Percentiles rank a stretch among this genome's conserved stretches.
Evolutionary conservation across 805 yeast species (phyloP).

Genomic region (Kregervanrija delftensis): DNA sequence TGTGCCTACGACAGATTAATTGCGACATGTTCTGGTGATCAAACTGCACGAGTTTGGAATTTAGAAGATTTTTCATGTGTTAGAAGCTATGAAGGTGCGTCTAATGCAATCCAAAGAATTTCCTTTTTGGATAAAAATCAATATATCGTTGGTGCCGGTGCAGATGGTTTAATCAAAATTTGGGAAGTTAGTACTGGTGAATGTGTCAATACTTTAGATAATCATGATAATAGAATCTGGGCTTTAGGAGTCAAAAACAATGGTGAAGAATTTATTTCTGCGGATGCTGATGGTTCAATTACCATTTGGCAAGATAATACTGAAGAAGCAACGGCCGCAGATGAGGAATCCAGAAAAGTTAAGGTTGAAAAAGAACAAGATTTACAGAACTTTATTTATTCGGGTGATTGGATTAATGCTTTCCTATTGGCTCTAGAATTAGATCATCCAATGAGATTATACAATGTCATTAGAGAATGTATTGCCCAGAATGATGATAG

Average conservation of each 20-base stretch:
- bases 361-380: conserved; percentile 85
- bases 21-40: conserved; percentile 85
- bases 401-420: conserved; percentile 83
- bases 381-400: conserved; percentile 62
- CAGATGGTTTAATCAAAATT: conserved; percentile 87
- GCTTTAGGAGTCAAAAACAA: conserved; percentile 62
- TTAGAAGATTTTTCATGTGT: conserved; percentile 67
- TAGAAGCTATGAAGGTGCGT: conserved; percentile 88
- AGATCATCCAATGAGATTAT: conserved; percentile 85
- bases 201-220: conserved; percentile 75
- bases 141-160: conserved; percentile 76
- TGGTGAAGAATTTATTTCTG: conserved; percentile 68
- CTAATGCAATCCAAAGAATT: conserved; percentile 85
- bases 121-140: conserved; percentile 59
- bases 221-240: conserved; percentile 94
- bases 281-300: conserved; percentile 93
- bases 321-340: conserved; percentile 54
- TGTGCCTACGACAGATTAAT: conserved; percentile 71
- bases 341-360: conserved; percentile 45
- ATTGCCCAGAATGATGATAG: conserved; percentile 43
- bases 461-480: conserved; percentile 64
- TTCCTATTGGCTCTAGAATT: conserved; percentile 77
- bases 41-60: conserved; percentile 81
- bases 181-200: conserved; percentile 83
- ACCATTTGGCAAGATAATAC: conserved; percentile 88